Base-by-base conservation (phyloP, 768 basidiomycete genomes). In the Lactarius deliciosus region DNA sequence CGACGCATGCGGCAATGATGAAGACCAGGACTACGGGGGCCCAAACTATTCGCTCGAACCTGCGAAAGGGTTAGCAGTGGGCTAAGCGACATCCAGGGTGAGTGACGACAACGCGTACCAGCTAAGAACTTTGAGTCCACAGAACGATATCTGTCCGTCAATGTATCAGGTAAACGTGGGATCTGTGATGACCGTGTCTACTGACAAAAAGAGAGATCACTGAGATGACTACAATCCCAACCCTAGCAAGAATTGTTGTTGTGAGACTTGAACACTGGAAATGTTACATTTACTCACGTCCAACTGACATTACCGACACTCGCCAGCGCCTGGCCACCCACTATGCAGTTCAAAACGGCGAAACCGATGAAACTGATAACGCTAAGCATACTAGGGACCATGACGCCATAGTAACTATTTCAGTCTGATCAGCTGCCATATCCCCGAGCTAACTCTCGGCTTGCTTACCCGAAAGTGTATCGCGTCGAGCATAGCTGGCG, bases 191-290 rank as follows among this genome's bases (percentile, higher is more conserved):
- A 45, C 53, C 5, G 53, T 22, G n/a, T 45, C 57, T 36, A 67
- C 54, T 63, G 28, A 80, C 79, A 64, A 73, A 85, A 36, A 94
- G 82, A 2, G 91, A 87, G 38, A 91, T 78, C 36, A 89, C 66
- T 0, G 84, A 82, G 50, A 94, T 86, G 60, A 95, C 85, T 38
- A 92, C 88, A 63, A 94, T 94, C 2, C 93, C 93, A 32, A 95
- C 86, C 60, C 53, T 63, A 38, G 1, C 18, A 57, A 45, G 41
- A 47, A 50, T 22, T 22, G 25, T 5, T 60, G 13, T 63, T 56
- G 3, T 54, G 36, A 64, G 43, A 54, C 16, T 32, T 32, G 6
- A 32, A 32, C 30, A 32, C 30, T 32, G 30, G 30, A 32, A 32
- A 53, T 10, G 34, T 55, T 11, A 30, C 22, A 5, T 34, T 15